These are phyloP conservation scores for Chaetomiaceae sp. DNA, from an alignment of 2,329 filamentous ascomycete genomes.

Conservation along the genomic window DNA sequence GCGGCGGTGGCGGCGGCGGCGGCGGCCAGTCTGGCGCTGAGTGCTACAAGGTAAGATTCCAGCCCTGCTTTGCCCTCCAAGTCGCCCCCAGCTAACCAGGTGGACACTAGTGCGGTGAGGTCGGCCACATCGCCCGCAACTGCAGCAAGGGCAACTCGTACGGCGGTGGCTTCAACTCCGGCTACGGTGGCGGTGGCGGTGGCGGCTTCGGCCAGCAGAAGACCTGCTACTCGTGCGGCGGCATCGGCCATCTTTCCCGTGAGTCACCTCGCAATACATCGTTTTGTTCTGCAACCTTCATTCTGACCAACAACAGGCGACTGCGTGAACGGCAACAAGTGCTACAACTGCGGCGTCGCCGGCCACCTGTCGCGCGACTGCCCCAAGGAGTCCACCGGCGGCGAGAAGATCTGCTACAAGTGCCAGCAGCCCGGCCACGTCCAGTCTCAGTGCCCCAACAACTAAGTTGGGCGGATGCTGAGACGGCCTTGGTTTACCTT, in stretches of 20 bases:
- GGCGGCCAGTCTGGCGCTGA: constrained; percentile 53
- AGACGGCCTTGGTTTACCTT: constrained; percentile 17
- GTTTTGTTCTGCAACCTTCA: too few species aligned
- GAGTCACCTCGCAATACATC: constrained; percentile 29
- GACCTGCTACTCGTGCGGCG: constrained; percentile 98
- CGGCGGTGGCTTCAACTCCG: constrained; percentile 41
- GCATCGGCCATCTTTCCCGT: constrained; percentile 93
- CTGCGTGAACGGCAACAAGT: constrained; percentile 98
- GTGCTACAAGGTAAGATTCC: constrained; percentile 73
- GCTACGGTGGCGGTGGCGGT: constrained; percentile 41
- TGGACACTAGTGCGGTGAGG: constrained; percentile 67
- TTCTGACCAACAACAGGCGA: too few species aligned
- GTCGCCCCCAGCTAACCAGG: constrained; percentile 2
- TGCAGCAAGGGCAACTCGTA: constrained; percentile 58
- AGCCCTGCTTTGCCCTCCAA: not conserved
- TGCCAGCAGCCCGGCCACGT: constrained; percentile 81
- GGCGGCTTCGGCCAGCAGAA: constrained; percentile 44
- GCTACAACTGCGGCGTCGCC: constrained; percentile 96
- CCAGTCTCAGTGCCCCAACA: constrained; percentile 88
- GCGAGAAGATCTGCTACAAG: constrained; percentile 98
- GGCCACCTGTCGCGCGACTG: constrained; percentile 95
- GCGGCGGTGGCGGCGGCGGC: constrained; percentile 43
- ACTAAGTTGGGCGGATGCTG: constrained; percentile 39
- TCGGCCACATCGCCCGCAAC: constrained; percentile 93
- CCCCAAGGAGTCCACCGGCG: constrained; percentile 78